A percentile compares a stretch with the other conserved stretches of the same genome.
Evolutionary conservation across 228 moss, liverwort and hornwort species (phyloP).

Genomic region (Sphagnum fallax): DNA sequence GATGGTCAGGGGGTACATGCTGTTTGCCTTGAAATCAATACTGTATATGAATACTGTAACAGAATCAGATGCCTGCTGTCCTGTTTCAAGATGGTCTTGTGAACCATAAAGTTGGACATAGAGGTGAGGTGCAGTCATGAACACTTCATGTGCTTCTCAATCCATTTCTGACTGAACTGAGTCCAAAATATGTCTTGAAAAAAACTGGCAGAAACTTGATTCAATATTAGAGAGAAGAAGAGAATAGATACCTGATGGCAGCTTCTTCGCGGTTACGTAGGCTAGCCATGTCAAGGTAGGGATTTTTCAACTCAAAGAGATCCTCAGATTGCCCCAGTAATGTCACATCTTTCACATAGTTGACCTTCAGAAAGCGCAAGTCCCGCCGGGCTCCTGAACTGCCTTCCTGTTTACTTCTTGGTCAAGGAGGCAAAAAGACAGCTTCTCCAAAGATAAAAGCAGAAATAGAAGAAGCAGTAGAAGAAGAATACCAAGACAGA

Average conservation of each 20-base stretch:
- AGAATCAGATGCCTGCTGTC: no score
- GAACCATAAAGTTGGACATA: neutral
- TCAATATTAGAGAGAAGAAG: neutral
- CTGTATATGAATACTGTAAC: neutral
- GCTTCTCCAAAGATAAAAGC: neutral
- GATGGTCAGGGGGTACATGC: neutral
- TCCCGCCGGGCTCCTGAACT: conserved; percentile 77
- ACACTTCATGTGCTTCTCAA: neutral
- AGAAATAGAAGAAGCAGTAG: neutral
- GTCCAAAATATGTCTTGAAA: neutral
- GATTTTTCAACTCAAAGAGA: conserved; percentile 65
- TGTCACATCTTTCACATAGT: conserved; percentile 76
- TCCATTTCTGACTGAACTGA: neutral
- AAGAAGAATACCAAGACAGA: neutral
- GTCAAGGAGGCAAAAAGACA: conserved; percentile 31
- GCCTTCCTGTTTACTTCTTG: conserved; percentile 70
- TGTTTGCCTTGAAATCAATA: neutral
- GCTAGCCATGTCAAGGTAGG: conserved; percentile 68
- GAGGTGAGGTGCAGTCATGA: neutral
- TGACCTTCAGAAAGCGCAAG: conserved; percentile 88
- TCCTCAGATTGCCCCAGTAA: conserved; percentile 79
- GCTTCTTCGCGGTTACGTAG: conserved; percentile 87
- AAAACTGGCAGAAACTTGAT: neutral
- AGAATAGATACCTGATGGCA: conserved; percentile 59
- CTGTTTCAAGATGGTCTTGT: no score